phyloP scores from a whole-genome alignment of 805 yeast genomes.

The Metschnikowia kunwiensis region DNA sequence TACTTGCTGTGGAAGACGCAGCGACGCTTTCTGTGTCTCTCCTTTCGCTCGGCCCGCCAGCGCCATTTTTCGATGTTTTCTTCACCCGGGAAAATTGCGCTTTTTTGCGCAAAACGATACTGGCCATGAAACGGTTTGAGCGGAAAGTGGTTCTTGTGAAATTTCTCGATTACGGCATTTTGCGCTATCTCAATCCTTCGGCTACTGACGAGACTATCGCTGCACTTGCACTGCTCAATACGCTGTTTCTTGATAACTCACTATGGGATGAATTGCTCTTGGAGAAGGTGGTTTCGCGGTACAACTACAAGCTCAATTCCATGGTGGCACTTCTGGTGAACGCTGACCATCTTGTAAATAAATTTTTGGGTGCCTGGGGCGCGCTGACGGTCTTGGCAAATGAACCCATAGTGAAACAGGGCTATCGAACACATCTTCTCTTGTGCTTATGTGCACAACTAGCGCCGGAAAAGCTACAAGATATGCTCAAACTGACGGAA shows the following conservation, averaged over 20 bases:
- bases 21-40: slow-evolving; percentile 23
- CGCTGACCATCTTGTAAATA: neutral
- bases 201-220: slow-evolving; percentile 7
- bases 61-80: slow-evolving; percentile 23
- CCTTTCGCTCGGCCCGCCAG: slow-evolving; percentile 20
- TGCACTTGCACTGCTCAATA: slow-evolving; percentile 21
- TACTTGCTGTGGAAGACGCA: slow-evolving; percentile 17
- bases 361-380: slow-evolving; percentile 24
- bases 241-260: slow-evolving; percentile 14
- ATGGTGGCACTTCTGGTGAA: slow-evolving; percentile 12
- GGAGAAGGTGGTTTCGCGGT: slow-evolving; percentile 20
- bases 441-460: slow-evolving; percentile 31
- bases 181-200: slow-evolving; percentile 10
- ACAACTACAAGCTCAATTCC: slow-evolving; percentile 11
- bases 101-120: slow-evolving; percentile 8
- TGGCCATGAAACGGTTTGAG: slow-evolving; percentile 26
- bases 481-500: slow-evolving; percentile 30
- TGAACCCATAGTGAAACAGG: slow-evolving; percentile 45
- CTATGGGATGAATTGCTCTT: slow-evolving; percentile 21
- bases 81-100: slow-evolving; percentile 15
- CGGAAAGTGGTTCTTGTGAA: slow-evolving; percentile 21
- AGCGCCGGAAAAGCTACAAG: slow-evolving; percentile 17
- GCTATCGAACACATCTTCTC: slow-evolving; percentile 46
- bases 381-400: slow-evolving; percentile 33
- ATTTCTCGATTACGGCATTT: slow-evolving; percentile 14